Base-by-base conservation (phyloP, 2,329 filamentous ascomycete genomes). In the Aspergillus hortae region DNA sequence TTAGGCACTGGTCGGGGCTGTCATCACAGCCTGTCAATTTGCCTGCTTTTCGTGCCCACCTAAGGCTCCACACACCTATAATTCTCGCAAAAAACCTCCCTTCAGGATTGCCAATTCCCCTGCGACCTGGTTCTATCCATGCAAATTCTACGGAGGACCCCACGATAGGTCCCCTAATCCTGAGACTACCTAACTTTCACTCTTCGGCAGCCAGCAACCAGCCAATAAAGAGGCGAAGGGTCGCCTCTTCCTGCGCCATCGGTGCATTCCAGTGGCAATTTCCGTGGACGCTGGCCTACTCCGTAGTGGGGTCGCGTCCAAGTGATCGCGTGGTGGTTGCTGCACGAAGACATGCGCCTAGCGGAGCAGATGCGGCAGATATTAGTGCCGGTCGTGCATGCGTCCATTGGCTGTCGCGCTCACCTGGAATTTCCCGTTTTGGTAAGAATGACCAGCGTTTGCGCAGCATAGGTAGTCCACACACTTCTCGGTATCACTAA, bases 21-120 rank as follows among this genome's bases (percentile, higher is more conserved):
- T 7, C 35, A 7, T 38, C 35, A 17, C 35, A 38, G 15, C 30
- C 40, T 46, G 19, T 30, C 44, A n/a, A 52, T 44, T 48, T 38
- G 40, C 23, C 40, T 52, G 21, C 19, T 15, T 46, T 44, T 23
- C 27, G 27, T 30, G 27, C 42, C 42, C 35, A 27, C 49, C 42
- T 17, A 27, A 19, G 33, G 45, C 49, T 52, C 49, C 49, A 52
- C 49, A 42, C 17, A 12, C 41, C 25, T 38, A n/a, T 30, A 30
- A 30, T 46, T 17, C 49, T 51, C 21, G n/a, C 32, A 33, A 54
- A 48, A 51, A 51, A 44, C 40, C 52, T 48, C 44, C 45, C 47
- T 14, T 33, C 23, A 17, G 19, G 23, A 50, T 50, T 33, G 32
- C 32, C 50, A 55, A 53, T 55, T 15, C 45, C 33, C 33, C 45